Base-by-base conservation (phyloP, 2,329 filamentous ascomycete genomes). In the Phyllosticta citribraziliensis region DNA sequence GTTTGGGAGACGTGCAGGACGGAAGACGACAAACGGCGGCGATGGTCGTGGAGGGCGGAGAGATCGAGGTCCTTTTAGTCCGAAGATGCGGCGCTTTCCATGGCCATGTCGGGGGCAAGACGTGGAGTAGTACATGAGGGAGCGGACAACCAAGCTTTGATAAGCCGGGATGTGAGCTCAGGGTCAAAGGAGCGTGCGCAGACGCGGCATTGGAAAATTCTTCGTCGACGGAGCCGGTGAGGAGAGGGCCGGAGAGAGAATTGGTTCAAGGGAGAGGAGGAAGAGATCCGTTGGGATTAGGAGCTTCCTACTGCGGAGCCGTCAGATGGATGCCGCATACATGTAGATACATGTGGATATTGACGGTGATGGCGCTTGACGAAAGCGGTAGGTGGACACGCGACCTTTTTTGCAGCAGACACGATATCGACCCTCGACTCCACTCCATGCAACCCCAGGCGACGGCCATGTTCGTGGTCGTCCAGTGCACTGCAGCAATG, bases 311-410 rank as follows among this genome's bases (percentile, higher is more conserved):
- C 5, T 30, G 27, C 27, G 27, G 27, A 5, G 27, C 27, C 27
- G 27, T 30, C 27, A 30, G 27, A 30, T 8, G 27, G 27, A 30
- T 30, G 27, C 6, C n/a, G n/a, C n/a, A n/a, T 30, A 5, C 6
- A 30, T 30, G 27, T 6, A 30, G 2, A 5, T 6, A 30, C 27
- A 30, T 35, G 12, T 1, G 14, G 33, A 35, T 14, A 40, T 30
- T 6, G 27, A 6, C 25, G 25, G 20, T 17, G 33, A 50, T 52
- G 52, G 35, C 30, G 24, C 52, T 20, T 30, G 19, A 33, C 58
- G 22, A 52, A 60, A 60, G 58, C 58, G 51, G 58, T 52, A 60
- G 33, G 35, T 30, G 52, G 20, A 40, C 58, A 60, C 58, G 58
- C 58, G 58, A 60, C 58, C 25, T 19, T 17, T 19, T 52, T n/a